Conservation (phyloP, 345 rosid genomes). For the Hevea brasiliensis region DNA sequence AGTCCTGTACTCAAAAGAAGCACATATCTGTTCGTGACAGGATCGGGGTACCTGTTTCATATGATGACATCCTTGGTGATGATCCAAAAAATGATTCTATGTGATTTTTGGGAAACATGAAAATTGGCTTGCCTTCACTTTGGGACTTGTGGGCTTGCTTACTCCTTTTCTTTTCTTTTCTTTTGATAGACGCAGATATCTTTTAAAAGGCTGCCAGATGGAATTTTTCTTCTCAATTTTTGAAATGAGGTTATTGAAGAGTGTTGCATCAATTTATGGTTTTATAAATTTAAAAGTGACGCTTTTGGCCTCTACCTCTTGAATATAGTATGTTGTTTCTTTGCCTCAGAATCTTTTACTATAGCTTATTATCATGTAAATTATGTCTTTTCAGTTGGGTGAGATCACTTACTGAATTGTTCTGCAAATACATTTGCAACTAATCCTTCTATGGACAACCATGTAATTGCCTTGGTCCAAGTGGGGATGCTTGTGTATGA, state of each 20-base stretch:
- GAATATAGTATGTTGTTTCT: not conserved
- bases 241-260: not conserved
- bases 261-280: not conserved
- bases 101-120: not conserved
- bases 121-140: not conserved
- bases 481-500: not conserved
- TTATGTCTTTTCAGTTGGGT: too few relatives aligned
- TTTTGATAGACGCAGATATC: not conserved
- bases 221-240: not conserved
- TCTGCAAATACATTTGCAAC: too few relatives aligned
- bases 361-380: not conserved
- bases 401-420: not conserved
- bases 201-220: not conserved
- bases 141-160: not conserved
- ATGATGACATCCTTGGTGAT: constrained; percentile 58
- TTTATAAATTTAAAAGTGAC: not conserved
- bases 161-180: not conserved
- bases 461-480: not conserved
- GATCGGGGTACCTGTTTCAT: constrained; percentile 81
- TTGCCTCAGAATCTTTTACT: not conserved
- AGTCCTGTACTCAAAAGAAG: constrained; percentile 36
- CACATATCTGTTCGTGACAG: constrained; percentile 68
- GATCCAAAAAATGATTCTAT: constrained; percentile 21
- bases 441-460: not conserved
- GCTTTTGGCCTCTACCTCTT: not conserved